Evolutionary conservation across 1,139 yeast species (phyloP).

Genomic region (Geotrichum citri-aurantii): DNA sequence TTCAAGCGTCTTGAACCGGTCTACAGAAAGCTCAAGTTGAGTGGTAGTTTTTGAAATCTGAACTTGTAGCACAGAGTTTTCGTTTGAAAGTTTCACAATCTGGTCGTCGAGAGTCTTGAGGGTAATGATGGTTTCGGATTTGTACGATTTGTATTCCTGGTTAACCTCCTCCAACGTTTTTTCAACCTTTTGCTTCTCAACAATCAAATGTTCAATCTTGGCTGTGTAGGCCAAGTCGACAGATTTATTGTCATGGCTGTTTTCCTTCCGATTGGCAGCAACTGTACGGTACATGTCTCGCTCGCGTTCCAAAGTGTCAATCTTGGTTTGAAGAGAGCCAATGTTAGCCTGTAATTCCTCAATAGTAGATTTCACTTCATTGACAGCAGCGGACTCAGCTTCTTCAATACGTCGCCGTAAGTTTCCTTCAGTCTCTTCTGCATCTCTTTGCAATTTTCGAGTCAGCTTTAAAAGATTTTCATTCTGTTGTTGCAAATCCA

Average conservation of each 20-base stretch:
- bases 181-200: constrained; percentile 30
- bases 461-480: constrained; percentile 62
- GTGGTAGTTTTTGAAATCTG: constrained; percentile 45
- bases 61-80: constrained; percentile 46
- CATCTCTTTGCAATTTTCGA: constrained; percentile 60
- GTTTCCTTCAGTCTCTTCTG: constrained; percentile 52
- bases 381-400: constrained; percentile 54
- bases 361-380: constrained; percentile 74
- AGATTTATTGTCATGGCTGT: constrained; percentile 20
- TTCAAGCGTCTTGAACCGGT: constrained; percentile 37
- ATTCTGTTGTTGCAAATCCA: constrained; percentile 69
- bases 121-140: constrained; percentile 42
- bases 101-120: constrained; percentile 42
- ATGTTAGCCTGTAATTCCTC: constrained; percentile 59
- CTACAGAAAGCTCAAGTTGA: constrained; percentile 42
- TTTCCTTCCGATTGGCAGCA: constrained; percentile 29
- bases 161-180: constrained; percentile 33
- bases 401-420: constrained; percentile 43
- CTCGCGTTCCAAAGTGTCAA: constrained; percentile 54
- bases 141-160: constrained; percentile 36
- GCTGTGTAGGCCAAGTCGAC: constrained; percentile 16
- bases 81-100: constrained; percentile 39
- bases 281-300: constrained; percentile 58
- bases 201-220: not conserved
- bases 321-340: constrained; percentile 45